These are phyloP conservation scores for Rhodotorula graminis DNA, from an alignment of 768 basidiomycete genomes.

Conservation along the genomic window DNA sequence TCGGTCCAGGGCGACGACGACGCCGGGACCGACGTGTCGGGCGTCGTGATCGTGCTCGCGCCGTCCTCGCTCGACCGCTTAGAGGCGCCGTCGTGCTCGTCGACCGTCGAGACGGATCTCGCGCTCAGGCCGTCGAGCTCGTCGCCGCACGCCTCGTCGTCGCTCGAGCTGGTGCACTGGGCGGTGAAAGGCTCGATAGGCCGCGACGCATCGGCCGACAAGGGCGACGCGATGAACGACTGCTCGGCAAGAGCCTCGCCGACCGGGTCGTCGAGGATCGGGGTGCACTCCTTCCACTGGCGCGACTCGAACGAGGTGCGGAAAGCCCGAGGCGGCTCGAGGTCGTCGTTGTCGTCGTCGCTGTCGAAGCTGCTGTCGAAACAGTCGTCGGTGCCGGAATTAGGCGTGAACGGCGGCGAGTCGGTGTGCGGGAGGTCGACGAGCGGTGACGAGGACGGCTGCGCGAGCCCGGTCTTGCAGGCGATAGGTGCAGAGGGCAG, in stretches of 20 bases:
- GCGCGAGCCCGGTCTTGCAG: background rate
- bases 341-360: background rate
- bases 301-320: background rate
- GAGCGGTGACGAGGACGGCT: background rate
- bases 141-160: background rate
- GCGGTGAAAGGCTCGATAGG: background rate
- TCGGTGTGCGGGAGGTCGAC: background rate
- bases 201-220: background rate
- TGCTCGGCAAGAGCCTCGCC: conserved; percentile 3
- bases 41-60: background rate
- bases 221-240: background rate
- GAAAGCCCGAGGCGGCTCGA: background rate
- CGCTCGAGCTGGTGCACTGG: background rate
- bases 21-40: conserved; percentile 3
- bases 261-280: background rate
- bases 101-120: background rate
- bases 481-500: background rate
- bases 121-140: background rate
- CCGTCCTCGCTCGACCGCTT: background rate
- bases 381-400: no score
- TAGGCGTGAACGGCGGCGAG: background rate
- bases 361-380: no score
- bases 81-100: background rate
- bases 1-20: background rate
- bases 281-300: conserved; percentile 13